A percentile compares a stretch with the other conserved stretches of the same genome.
Conservation (phyloP, 2,329 filamentous ascomycete species). For the Ophiocordyceps robertsii region DNA sequence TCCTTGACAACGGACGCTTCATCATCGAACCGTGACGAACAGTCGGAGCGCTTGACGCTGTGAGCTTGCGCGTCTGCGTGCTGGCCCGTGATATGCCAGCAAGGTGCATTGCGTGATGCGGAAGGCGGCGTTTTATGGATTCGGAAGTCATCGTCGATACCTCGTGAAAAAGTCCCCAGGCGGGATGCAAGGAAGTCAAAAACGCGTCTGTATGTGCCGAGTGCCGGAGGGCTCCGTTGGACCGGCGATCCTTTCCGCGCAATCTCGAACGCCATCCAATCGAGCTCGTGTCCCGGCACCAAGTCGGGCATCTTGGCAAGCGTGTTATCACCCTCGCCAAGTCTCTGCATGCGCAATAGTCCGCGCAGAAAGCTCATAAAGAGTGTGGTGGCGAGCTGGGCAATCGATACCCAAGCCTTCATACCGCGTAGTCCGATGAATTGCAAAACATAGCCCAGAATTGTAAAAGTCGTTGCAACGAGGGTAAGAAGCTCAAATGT, state of each 20-base stretch:
- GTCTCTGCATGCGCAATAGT: conserved; percentile 6
- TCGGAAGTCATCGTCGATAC: too few species aligned
- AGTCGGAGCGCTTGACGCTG: too few species aligned
- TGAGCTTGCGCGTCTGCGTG: too few species aligned
- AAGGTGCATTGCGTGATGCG: too few species aligned
- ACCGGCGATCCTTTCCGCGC: neutral
- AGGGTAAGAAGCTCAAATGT: conserved; percentile 1
- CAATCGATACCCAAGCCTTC: conserved; percentile 7
- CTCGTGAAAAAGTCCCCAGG: too few species aligned
- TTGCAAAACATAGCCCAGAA: conserved; percentile 7
- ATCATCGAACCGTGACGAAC: too few species aligned
- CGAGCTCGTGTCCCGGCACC: conserved; percentile 9
- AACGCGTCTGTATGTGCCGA: neutral
- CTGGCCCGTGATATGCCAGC: too few species aligned
- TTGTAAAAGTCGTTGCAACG: neutral
- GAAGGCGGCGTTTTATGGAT: too few species aligned
- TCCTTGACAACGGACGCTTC: too few species aligned
- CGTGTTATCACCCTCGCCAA: conserved; percentile 5
- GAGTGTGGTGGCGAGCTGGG: conserved; percentile 7
- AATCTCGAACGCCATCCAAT: conserved; percentile 10
- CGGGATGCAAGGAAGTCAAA: neutral
- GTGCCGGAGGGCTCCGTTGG: neutral
- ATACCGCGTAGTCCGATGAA: conserved; percentile 11
- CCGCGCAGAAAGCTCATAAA: conserved; percentile 8
- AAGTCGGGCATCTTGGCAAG: conserved; percentile 5